These are phyloP conservation scores for Lasiosphaeria miniovina DNA, from an alignment of 495 filamentous ascomycete species.

Conservation along the genomic window DNA sequence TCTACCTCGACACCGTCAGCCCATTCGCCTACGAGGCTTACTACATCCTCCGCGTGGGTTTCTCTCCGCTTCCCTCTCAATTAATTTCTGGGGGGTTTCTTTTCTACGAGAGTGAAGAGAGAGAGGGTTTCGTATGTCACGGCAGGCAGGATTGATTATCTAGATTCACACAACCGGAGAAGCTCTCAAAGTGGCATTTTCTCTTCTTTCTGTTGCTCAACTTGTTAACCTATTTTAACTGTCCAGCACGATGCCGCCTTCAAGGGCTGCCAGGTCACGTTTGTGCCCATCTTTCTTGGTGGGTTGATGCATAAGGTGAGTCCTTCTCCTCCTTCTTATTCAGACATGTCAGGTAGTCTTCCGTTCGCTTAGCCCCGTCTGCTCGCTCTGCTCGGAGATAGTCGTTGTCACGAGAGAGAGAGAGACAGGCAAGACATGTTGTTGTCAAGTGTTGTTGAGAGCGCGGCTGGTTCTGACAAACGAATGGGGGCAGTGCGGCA, in stretches of 20 bases:
- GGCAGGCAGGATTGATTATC: no score
- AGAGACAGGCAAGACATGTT: no score
- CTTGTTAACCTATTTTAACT: background rate
- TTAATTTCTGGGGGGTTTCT: background rate
- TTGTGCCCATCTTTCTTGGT: constrained; percentile 66
- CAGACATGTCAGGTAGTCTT: no score
- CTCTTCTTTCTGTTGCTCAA: no score
- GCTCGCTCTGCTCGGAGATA: background rate
- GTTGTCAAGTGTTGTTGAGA: no score
- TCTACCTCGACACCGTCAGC: constrained; percentile 67
- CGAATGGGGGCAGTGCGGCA: constrained; percentile 43
- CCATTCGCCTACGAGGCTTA: constrained; percentile 71
- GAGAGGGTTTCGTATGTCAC: no score
- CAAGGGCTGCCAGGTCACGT: constrained; percentile 55
- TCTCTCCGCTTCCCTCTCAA: background rate
- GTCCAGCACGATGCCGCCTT: constrained; percentile 61
- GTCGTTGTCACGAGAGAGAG: no score
- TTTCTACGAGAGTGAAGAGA: background rate
- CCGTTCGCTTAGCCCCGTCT: no score
- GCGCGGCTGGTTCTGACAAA: background rate
- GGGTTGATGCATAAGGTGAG: constrained; percentile 60
- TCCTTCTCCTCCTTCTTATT: background rate
- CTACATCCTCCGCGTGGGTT: constrained; percentile 56
- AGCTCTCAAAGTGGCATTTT: no score
- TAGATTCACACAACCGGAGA: no score